A percentile compares a stretch with the other conserved stretches of the same genome.
Evolutionary conservation across 192 early-diverging fungal genomes (phyloP).

Genomic region (Rhizophagus prolifer): DNA sequence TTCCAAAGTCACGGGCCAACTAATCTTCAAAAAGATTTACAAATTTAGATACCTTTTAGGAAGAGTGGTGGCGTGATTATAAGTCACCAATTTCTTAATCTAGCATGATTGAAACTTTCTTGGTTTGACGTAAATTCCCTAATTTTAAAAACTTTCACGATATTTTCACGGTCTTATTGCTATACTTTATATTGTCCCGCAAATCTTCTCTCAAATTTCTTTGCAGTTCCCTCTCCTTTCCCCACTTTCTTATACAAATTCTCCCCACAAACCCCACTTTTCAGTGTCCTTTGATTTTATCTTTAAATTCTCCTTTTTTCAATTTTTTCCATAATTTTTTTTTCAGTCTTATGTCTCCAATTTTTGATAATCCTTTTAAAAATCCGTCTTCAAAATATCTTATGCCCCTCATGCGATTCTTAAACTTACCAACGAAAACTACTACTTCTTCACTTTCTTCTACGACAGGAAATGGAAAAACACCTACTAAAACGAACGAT

Average conservation of each 20-base stretch:
- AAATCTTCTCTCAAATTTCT: not conserved
- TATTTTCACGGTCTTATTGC: slow-evolving; percentile 16
- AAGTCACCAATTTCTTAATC: not conserved
- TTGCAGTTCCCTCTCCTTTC: not conserved
- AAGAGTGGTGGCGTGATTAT: not conserved
- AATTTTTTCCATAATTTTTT: not conserved
- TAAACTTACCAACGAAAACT: not conserved
- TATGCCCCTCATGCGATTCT: not conserved
- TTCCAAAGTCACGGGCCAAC: no score
- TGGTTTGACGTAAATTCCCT: no score
- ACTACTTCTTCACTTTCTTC: not conserved
- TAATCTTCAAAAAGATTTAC: no score
- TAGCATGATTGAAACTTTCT: not conserved
- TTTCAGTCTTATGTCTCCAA: not conserved
- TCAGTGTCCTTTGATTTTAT: not conserved
- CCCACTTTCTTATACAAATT: not conserved
- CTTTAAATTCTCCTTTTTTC: not conserved
- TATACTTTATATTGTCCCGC: not conserved
- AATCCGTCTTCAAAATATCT: slow-evolving; percentile 3
- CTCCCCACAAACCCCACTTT: not conserved
- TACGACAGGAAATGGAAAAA: not conserved
- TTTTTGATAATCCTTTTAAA: slow-evolving; percentile 9
- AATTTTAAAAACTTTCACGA: slow-evolving; percentile 1
- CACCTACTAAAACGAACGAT: slow-evolving; percentile 6
- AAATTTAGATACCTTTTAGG: not conserved